Conservation (phyloP, 1,139 yeast genomes). For the Yamadazyma diospyri region DNA sequence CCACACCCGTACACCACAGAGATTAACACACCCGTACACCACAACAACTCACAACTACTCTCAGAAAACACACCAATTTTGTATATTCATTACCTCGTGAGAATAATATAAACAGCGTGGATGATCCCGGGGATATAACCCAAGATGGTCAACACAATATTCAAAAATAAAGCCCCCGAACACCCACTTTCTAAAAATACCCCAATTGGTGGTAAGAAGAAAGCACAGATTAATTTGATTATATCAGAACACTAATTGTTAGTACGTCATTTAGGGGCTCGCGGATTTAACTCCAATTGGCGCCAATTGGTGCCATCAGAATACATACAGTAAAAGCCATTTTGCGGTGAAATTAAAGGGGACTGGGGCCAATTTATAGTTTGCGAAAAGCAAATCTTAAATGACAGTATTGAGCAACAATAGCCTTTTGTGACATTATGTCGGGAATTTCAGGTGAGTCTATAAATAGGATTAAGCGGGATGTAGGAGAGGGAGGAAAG, state of each 20-base stretch:
- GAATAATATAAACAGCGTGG: constrained; percentile 59
- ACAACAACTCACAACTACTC: too few species aligned
- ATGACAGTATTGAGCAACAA: not conserved
- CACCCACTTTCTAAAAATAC: constrained; percentile 72
- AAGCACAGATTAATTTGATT: constrained; percentile 57
- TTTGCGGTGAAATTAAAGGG: not conserved
- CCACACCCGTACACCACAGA: too few species aligned
- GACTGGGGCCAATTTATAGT: constrained; percentile 2
- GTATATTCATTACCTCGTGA: constrained; percentile 17
- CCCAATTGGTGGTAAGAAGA: constrained; percentile 71
- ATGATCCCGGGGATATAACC: constrained; percentile 67
- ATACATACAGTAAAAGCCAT: constrained; percentile 6
- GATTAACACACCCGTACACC: too few species aligned
- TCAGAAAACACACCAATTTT: too few species aligned
- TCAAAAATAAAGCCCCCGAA: constrained; percentile 51
- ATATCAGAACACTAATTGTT: constrained; percentile 42
- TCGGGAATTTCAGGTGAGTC: too few species aligned
- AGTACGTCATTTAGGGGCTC: not conserved
- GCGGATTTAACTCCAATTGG: not conserved
- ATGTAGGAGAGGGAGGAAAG: too few species aligned
- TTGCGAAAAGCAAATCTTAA: constrained; percentile 1
- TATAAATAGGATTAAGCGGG: too few species aligned
- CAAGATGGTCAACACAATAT: constrained; percentile 55
- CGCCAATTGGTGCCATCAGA: not conserved
- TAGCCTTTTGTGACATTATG: too few species aligned